A percentile compares a stretch with the other conserved stretches of the same genome.
phyloP scores from a whole-genome alignment of 768 basidiomycete genomes.

The Pholiota conissans region DNA sequence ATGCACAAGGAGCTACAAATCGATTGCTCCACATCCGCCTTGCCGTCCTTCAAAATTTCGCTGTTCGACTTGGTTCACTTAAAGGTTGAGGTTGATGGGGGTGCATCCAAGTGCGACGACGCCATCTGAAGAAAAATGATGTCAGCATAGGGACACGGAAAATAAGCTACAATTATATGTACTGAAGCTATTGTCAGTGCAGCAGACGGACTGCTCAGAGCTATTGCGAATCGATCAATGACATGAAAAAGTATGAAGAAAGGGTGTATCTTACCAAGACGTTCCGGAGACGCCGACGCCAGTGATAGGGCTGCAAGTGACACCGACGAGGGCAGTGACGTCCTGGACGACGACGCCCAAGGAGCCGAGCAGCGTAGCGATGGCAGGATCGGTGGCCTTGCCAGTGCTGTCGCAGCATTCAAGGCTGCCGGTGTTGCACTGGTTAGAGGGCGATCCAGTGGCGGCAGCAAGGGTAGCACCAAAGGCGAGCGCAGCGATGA shows the following conservation, averaged over 20 bases:
- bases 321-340: neutral
- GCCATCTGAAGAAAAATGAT: neutral
- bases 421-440: neutral
- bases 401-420: neutral
- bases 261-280: neutral
- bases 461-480: neutral
- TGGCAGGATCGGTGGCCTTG: neutral
- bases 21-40: neutral
- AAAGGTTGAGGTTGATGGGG: neutral
- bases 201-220: neutral
- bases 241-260: neutral
- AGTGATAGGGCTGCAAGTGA: neutral
- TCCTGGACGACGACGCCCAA: neutral
- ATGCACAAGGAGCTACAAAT: neutral
- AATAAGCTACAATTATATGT: neutral
- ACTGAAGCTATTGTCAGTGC: neutral
- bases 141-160: no score
- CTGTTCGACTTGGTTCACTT: neutral
- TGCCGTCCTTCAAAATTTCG: neutral
- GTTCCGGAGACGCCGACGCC: neutral
- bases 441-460: neutral
- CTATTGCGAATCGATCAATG: neutral
- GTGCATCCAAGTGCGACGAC: constrained; percentile 1
- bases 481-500: neutral
- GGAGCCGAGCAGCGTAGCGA: neutral